A percentile compares a stretch with the other conserved stretches of the same genome.
These are phyloP conservation scores for Fusarium virguliforme DNA, from an alignment of 2,329 filamentous ascomycete genomes.

Conservation along the genomic window DNA sequence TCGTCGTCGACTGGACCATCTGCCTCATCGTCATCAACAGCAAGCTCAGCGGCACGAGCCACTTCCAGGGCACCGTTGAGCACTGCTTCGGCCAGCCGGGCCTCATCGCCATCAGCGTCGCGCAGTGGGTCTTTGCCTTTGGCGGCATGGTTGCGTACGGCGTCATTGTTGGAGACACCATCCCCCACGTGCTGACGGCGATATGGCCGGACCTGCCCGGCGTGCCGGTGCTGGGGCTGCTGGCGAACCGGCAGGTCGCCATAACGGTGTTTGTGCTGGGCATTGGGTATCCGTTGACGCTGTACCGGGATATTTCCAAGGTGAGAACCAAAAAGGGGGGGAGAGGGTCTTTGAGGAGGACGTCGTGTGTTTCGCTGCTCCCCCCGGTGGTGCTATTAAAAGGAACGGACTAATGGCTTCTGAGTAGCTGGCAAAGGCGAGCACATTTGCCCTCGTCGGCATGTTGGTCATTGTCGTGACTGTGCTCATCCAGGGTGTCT, in stretches of 20 bases:
- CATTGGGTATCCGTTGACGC: slow-evolving; percentile 89
- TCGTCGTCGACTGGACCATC: slow-evolving; percentile 97
- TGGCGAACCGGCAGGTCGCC: slow-evolving; percentile 85
- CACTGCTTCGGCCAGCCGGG: slow-evolving; percentile 93
- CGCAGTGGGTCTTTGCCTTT: slow-evolving; percentile 99
- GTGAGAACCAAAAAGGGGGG: slow-evolving; percentile 62
- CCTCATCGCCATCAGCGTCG: slow-evolving; percentile 88
- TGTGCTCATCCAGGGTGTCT: slow-evolving; percentile 85
- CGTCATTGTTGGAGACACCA: slow-evolving; percentile 96
- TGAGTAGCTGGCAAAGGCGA: slow-evolving; percentile 90
- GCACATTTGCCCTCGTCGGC: slow-evolving; percentile 90
- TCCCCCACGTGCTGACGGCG: slow-evolving; percentile 89
- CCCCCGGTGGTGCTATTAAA: not conserved
- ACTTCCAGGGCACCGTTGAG: slow-evolving; percentile 96
- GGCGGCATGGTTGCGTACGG: slow-evolving; percentile 99
- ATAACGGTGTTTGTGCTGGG: slow-evolving; percentile 91
- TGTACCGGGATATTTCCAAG: slow-evolving; percentile 98
- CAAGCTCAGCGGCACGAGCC: slow-evolving; percentile 93
- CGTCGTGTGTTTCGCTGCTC: not conserved
- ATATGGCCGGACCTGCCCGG: slow-evolving; percentile 83
- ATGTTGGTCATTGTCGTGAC: slow-evolving; percentile 93
- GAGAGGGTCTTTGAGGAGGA: not conserved
- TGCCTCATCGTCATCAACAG: slow-evolving; percentile 97
- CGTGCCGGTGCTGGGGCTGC: slow-evolving; percentile 83
- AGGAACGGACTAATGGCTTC: slow-evolving; percentile 30